Percentiles rank a stretch among this genome's conserved stretches.
Evolutionary conservation across 225 moss, liverwort and hornwort species (phyloP).

Genomic region (Thuidium tamariscinum): DNA sequence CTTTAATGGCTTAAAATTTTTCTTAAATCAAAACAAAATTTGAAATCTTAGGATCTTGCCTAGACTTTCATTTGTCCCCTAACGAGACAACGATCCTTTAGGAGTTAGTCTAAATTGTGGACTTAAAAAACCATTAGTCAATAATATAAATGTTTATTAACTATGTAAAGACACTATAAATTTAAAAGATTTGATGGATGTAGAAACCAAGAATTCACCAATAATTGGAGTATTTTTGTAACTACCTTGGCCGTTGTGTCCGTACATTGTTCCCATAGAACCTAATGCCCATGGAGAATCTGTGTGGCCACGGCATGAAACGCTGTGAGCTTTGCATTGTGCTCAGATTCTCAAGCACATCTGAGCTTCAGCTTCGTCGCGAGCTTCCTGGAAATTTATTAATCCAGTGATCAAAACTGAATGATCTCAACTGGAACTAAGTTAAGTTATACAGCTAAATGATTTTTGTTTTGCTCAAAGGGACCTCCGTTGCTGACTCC

Average conservation of each 20-base stretch:
- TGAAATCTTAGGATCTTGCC: not conserved
- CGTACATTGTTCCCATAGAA: not conserved
- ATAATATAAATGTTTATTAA: not conserved
- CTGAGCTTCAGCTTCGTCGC: not conserved
- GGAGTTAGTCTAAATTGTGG: not conserved
- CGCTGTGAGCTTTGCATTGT: not conserved
- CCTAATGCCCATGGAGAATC: not conserved
- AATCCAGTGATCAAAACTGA: not conserved
- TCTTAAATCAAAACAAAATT: not conserved
- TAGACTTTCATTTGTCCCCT: not conserved
- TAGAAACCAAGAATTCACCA: not conserved
- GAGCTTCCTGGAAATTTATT: not conserved
- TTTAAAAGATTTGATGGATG: no score
- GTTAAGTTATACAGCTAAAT: no score
- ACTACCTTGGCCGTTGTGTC: not conserved
- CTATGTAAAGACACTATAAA: fast-evolving
- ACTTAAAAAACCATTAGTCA: not conserved
- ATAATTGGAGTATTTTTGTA: not conserved
- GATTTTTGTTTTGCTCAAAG: not conserved
- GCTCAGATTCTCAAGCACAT: not conserved
- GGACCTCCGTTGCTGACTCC: not conserved
- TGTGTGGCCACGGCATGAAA: not conserved
- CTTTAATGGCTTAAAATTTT: no score
- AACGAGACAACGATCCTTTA: fast-evolving
- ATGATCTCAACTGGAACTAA: not conserved